Percentiles rank a stretch among this genome's conserved stretches.
phyloP scores from a whole-genome alignment of 139 green algal genomes.

The Micromonas commoda region DNA sequence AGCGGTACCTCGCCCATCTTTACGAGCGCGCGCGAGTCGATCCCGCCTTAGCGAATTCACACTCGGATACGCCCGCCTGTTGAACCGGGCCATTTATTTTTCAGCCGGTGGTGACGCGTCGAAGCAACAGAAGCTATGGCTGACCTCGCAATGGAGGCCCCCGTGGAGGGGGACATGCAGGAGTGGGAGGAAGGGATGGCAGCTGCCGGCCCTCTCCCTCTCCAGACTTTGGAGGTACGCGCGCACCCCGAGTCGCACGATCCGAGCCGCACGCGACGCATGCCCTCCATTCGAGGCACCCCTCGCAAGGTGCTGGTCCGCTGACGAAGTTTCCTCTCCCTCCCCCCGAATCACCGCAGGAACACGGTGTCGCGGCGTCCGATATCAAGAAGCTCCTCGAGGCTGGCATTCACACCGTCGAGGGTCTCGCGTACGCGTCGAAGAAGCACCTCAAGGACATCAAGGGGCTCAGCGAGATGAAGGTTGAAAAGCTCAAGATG shows the following conservation, averaged over 20 bases:
- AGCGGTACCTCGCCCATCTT: too few relatives aligned
- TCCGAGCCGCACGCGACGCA: background rate
- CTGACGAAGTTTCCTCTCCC: background rate
- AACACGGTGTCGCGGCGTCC: conserved; percentile 44
- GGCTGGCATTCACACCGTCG: conserved; percentile 69
- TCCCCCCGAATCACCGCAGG: conserved; percentile 6
- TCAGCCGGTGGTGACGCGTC: too few relatives aligned
- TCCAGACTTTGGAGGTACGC: background rate
- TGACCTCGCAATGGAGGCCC: background rate
- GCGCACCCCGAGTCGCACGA: background rate
- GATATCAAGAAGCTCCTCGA: conserved; percentile 97
- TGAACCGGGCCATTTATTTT: too few relatives aligned
- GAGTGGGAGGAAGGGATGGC: background rate
- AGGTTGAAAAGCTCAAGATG: conserved; percentile 85
- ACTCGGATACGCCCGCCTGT: too few relatives aligned
- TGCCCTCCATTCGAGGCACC: background rate
- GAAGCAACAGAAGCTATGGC: too few relatives aligned
- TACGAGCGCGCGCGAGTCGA: too few relatives aligned
- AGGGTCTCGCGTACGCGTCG: conserved; percentile 69
- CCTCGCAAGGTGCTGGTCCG: background rate
- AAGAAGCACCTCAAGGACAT: conserved; percentile 77
- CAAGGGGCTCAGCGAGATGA: conserved; percentile 94
- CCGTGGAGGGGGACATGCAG: background rate
- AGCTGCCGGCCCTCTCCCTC: background rate
- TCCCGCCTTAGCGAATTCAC: too few relatives aligned